These are phyloP conservation scores for Coemansia sp. DNA, from an alignment of 192 early-diverging fungal genomes.

Conservation along the genomic window DNA sequence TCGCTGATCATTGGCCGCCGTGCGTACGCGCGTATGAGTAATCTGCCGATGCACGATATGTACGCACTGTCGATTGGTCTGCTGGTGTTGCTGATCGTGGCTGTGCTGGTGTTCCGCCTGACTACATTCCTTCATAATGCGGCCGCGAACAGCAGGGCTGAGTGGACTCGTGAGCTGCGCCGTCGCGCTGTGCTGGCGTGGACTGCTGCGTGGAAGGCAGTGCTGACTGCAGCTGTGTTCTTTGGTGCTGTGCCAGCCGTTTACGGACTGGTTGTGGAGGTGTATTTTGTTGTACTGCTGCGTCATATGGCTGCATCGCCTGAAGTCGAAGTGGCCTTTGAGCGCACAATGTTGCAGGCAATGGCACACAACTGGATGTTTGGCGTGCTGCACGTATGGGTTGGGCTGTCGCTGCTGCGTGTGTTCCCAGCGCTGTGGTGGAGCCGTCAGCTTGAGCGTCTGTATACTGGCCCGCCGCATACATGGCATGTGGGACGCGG, in stretches of 20 bases:
- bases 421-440: constrained; percentile 21
- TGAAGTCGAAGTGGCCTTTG: constrained; percentile 3
- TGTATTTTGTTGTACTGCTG: constrained; percentile 36
- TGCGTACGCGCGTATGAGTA: constrained; percentile 30
- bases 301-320: constrained; percentile 13
- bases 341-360: constrained; percentile 25
- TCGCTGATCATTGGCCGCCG: constrained; percentile 51
- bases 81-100: constrained; percentile 50
- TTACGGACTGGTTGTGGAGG: constrained; percentile 37
- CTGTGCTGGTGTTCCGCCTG: constrained; percentile 15
- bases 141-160: background rate
- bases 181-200: constrained; percentile 13
- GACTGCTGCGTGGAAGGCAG: constrained; percentile 13
- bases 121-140: background rate
- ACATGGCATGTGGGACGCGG: constrained; percentile 35
- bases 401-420: constrained; percentile 22
- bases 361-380: constrained; percentile 43
- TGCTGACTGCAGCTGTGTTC: constrained; percentile 15
- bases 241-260: constrained; percentile 27
- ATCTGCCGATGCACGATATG: constrained; percentile 68
- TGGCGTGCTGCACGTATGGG: constrained; percentile 32
- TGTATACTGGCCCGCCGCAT: constrained; percentile 39
- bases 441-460: constrained; percentile 17
- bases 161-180: constrained; percentile 7
- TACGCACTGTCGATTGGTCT: constrained; percentile 72